A percentile compares a stretch with the other conserved stretches of the same genome.
Evolutionary conservation across 768 basidiomycete genomes (phyloP).

Genomic region (Agrocybe praecox): DNA sequence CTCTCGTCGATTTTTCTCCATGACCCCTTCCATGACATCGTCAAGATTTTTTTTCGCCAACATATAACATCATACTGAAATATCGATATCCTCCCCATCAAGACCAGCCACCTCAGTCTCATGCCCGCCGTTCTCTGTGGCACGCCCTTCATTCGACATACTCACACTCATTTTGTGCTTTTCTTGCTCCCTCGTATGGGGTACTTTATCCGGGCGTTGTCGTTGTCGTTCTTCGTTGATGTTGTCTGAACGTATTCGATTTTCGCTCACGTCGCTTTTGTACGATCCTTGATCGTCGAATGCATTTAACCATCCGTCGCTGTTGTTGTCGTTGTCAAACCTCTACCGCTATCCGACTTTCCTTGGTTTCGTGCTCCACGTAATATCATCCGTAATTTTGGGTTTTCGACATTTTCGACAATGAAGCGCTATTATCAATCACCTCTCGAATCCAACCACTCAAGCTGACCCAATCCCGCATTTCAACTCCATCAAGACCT

Average conservation of each 20-base stretch:
- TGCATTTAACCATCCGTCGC: neutral
- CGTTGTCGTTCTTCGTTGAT: neutral
- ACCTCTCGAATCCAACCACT: too few species aligned
- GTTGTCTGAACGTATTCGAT: neutral
- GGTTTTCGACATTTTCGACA: neutral
- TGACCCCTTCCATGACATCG: slow-evolving; percentile 1
- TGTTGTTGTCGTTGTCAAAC: neutral
- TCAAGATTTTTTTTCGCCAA: slow-evolving; percentile 1
- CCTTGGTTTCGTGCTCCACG: neutral
- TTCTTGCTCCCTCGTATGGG: neutral
- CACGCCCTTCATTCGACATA: slow-evolving; percentile 3
- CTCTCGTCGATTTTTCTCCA: neutral
- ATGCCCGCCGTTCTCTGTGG: neutral
- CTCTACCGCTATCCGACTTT: neutral
- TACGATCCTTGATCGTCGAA: neutral
- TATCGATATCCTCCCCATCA: too few species aligned
- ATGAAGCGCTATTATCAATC: too few species aligned
- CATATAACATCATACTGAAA: neutral
- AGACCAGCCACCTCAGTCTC: neutral
- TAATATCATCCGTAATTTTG: neutral
- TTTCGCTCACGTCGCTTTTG: neutral
- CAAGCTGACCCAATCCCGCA: too few species aligned
- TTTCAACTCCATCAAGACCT: neutral
- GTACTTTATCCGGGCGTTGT: neutral
- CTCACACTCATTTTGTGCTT: neutral